Base-by-base conservation (phyloP, 768 basidiomycete genomes). In the Collybia nuda region DNA sequence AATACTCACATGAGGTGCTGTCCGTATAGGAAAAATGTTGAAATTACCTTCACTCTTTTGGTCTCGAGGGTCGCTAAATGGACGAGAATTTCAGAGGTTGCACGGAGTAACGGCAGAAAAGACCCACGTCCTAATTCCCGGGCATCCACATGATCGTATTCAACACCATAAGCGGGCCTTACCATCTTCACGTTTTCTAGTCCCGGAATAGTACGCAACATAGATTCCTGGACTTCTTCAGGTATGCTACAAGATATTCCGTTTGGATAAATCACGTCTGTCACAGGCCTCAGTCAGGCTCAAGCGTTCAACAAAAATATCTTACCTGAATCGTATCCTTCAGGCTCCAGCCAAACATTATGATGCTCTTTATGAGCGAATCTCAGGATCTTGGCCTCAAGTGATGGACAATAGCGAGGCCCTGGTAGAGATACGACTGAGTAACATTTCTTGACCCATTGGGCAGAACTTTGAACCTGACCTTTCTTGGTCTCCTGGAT, bases 401-500 rank as follows among this genome's bases (percentile, higher is more conserved):
- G 75, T 0, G 90, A 93, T 5, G 93, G 93, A 55, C 93, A 96
- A 65, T 96, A 96, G 17, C 93, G 80, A 5, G 93, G 93, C 1
- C 93, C 91, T 92, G 48, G 18, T 2, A 4, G 3, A 22, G 21
- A 35, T 24, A 39, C 24, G 6, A 39, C 24, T 50, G 35, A 32
- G 7, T 32, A 32, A 28, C 28, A 28, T 28, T 14, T 14, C 7
- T 11, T 6, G 14, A 9, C 32, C 9, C 7, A 11, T 32, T 37
- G 17, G 24, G 32, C 50, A 41, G 23, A 28, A 28, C n/a, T 36
- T 36, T 8, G 24, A 4, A 29, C 44, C 41, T 2, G 6, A 84
- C 91, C 93, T 70, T 89, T 93, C 67, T 85, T 88, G 0, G 91
- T 88, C 65, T 95, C 93, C 60, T 90, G 88, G 6, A 96, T 88